phyloP scores from a whole-genome alignment of 805 yeast genomes.

The Metschnikowia picachoensis region DNA sequence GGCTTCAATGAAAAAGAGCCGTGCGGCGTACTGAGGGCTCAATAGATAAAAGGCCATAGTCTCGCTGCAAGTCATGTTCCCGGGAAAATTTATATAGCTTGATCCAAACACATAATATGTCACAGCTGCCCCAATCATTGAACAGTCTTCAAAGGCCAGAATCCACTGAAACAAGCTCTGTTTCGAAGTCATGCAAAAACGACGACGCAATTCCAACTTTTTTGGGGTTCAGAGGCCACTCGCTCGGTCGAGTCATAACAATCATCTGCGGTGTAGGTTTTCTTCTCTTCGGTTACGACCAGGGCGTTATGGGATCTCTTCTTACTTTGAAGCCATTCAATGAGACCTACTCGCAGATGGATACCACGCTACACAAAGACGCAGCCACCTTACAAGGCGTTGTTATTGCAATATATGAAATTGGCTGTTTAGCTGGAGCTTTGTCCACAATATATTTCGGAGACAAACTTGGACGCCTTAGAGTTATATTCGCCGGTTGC shows the following conservation, averaged over 20 bases:
- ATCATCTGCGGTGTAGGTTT: conserved; percentile 20
- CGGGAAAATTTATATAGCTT: too few species aligned
- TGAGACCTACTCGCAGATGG: conserved; percentile 18
- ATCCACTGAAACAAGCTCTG: neutral
- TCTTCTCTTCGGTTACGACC: conserved; percentile 40
- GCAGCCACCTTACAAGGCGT: conserved; percentile 21
- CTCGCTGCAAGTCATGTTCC: too few species aligned
- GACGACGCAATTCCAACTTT: conserved; percentile 12
- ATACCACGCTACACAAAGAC: conserved; percentile 9
- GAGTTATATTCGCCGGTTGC: conserved; percentile 20
- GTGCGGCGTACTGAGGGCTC: too few species aligned
- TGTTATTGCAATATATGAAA: conserved; percentile 21
- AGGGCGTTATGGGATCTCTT: conserved; percentile 37
- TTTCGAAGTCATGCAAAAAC: neutral
- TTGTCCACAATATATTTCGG: conserved; percentile 22
- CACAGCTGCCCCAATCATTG: too few species aligned
- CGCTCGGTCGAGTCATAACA: conserved; percentile 12
- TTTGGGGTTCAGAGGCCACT: conserved; percentile 10
- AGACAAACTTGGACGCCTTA: conserved; percentile 21
- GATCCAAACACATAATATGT: too few species aligned
- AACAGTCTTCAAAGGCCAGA: too few species aligned
- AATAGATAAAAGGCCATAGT: too few species aligned
- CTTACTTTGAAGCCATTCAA: conserved; percentile 20
- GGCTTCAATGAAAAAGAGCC: too few species aligned
- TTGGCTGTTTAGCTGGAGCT: conserved; percentile 22